Evolutionary conservation across 768 basidiomycete genomes (phyloP).

Genomic region (Tephrocybe rancida): DNA sequence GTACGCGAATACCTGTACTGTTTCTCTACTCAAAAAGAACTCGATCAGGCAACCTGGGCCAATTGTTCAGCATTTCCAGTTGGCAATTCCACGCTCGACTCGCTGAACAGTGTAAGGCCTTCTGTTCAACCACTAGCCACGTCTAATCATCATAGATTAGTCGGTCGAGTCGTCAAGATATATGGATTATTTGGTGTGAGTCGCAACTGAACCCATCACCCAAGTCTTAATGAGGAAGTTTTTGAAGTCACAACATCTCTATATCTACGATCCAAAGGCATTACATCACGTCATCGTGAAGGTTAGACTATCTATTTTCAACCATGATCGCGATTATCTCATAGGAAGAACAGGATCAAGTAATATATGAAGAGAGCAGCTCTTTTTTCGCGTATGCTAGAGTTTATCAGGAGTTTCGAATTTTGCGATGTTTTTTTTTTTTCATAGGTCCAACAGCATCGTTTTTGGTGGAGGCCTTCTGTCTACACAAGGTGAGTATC

Average conservation of each 20-base stretch:
- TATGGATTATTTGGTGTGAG: constrained; percentile 12
- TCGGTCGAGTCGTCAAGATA: constrained; percentile 8
- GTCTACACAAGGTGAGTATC: constrained; percentile 12
- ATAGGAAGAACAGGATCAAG: constrained; percentile 10
- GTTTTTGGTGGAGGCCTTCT: constrained; percentile 16
- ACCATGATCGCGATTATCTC: background rate
- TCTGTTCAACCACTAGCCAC: background rate
- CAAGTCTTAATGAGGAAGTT: background rate
- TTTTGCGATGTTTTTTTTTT: background rate
- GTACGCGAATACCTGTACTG: background rate
- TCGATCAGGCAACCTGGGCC: constrained; percentile 9
- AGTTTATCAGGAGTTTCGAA: too few relatives aligned
- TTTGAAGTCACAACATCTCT: constrained; percentile 3
- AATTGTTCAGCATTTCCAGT: constrained; percentile 9
- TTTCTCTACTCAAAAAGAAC: background rate
- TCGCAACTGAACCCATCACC: too few relatives aligned
- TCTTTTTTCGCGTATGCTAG: constrained; percentile 13
- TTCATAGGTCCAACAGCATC: constrained; percentile 2
- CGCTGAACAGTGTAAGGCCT: constrained; percentile 9
- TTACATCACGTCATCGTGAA: constrained; percentile 18
- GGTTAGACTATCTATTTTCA: background rate
- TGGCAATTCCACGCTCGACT: constrained; percentile 12
- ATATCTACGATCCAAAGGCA: constrained; percentile 16
- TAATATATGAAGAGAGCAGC: constrained; percentile 16
- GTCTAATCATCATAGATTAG: background rate